Base-by-base conservation (phyloP, 192 early-diverging fungal genomes). In the Linnemannia schmuckeri region DNA sequence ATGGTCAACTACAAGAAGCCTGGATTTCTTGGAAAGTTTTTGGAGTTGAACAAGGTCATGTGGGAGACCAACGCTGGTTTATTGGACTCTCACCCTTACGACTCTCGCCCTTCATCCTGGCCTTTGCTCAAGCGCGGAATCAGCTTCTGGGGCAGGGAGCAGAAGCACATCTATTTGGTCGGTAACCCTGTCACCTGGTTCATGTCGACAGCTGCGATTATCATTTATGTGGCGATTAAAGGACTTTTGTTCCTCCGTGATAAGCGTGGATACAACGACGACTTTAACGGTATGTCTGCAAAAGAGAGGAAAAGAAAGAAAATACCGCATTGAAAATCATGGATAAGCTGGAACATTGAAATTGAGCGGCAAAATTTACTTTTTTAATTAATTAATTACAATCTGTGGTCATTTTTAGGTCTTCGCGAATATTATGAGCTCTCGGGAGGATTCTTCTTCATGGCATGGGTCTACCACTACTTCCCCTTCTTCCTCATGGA, bases 21-120 rank as follows among this genome's bases (percentile, higher is more conserved):
- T 12, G 90, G 94, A 17, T 98, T 99, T 78, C 84, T 96, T 40
- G 87, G 85, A 37, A 99, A 99, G 90, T 97, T 98, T 41, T 70
- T 96, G n/a, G 96, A 99, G 85, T 89, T 98, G 24, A 97, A 98
- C 55, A 87, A 90, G 38, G 92, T 96, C 37, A 99, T 99, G 98
- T 94, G 96, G 90, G 92, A 86, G 10, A 93, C 96, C 81, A 98
- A 99, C 88, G 92, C 94, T 68, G 96, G 94, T 13, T 89, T 99
- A 47, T 97, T 96, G 27, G 96, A 94, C 46, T 90, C 95, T 18
- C 98, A 99, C 85, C 97, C 98, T 44, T 99, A 98, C 88, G 96
- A 97, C 57, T 98, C 98, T 69, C 91, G 94, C 5, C 98, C 98
- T 8, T 91, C 92, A 57, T 89, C 94, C 30, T 99, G 98, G 98